These are phyloP conservation scores for Alternaria hordeiaustralica DNA, from an alignment of 2,329 filamentous ascomycete species.

Conservation along the genomic window DNA sequence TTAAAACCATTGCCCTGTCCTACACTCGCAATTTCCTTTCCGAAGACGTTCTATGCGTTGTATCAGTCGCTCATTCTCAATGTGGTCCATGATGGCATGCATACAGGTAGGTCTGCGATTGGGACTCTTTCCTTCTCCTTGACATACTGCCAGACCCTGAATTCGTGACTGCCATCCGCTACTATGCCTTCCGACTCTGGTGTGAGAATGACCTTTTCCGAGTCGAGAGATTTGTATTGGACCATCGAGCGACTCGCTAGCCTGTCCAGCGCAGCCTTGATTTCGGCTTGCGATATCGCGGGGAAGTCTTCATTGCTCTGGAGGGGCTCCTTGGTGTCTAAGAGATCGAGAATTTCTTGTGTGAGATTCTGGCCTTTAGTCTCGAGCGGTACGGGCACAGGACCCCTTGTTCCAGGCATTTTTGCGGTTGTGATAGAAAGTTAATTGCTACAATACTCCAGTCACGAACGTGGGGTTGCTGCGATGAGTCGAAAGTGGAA, in stretches of 20 bases:
- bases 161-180: constrained; percentile 58
- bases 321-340: constrained; percentile 56
- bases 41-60: constrained; percentile 63
- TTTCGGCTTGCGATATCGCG: constrained; percentile 53
- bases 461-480: constrained; percentile 24
- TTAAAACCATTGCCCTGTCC: constrained; percentile 96
- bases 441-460: constrained; percentile 18
- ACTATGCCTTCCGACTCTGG: constrained; percentile 79
- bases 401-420: constrained; percentile 56
- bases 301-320: constrained; percentile 60
- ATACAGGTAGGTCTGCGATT: constrained; percentile 56
- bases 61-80: constrained; percentile 25
- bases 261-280: constrained; percentile 89
- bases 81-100: constrained; percentile 11
- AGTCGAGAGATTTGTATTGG: constrained; percentile 80
- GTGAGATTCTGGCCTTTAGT: constrained; percentile 62
- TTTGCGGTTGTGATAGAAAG: constrained; percentile 22
- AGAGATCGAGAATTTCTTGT: constrained; percentile 80
- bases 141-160: constrained; percentile 58
- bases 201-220: constrained; percentile 78
- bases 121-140: constrained; percentile 53
- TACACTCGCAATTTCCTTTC: constrained; percentile 78
- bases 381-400: constrained; percentile 54
- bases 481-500: constrained; percentile 37
- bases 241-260: constrained; percentile 86